Conservation (phyloP, 202 grass and related monocot genomes). For the Zoysia matrella region DNA sequence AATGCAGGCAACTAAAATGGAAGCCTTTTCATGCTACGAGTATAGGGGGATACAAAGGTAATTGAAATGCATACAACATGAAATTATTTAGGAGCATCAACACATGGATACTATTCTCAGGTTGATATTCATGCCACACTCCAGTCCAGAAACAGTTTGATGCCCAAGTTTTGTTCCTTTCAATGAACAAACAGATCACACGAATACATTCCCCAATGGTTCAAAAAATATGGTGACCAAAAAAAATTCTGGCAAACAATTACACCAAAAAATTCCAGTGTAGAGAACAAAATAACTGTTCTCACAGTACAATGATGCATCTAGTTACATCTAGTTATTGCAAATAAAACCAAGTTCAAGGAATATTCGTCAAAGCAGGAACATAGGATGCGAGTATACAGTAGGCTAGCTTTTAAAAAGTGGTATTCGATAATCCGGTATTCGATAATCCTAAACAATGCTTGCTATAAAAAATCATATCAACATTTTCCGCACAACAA, state of each 20-base stretch:
- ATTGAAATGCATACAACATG: slow-evolving; percentile 22
- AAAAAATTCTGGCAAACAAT: slow-evolving; percentile 21
- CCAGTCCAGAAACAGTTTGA: not conserved
- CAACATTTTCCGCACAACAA: slow-evolving; percentile 49
- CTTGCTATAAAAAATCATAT: slow-evolving; percentile 34
- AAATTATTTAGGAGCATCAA: not conserved
- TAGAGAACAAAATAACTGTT: slow-evolving; percentile 9
- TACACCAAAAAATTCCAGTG: not conserved
- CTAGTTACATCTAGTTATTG: not conserved
- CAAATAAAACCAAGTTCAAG: slow-evolving; percentile 19
- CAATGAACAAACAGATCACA: not conserved
- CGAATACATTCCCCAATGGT: not conserved
- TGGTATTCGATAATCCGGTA: slow-evolving; percentile 3
- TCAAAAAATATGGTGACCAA: slow-evolving; percentile 16
- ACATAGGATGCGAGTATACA: slow-evolving; percentile 18
- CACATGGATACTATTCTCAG: not conserved
- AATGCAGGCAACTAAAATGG: not conserved
- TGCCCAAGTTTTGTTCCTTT: slow-evolving; percentile 1
- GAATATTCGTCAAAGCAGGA: slow-evolving; percentile 12
- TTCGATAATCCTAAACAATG: not conserved
- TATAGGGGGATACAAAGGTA: not conserved
- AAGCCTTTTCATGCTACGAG: not conserved
- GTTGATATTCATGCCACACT: not conserved
- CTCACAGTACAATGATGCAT: slow-evolving; percentile 28
- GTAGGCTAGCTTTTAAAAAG: slow-evolving; percentile 37